Conservation (phyloP, 345 rosid species). For the Acer yangbiense region DNA sequence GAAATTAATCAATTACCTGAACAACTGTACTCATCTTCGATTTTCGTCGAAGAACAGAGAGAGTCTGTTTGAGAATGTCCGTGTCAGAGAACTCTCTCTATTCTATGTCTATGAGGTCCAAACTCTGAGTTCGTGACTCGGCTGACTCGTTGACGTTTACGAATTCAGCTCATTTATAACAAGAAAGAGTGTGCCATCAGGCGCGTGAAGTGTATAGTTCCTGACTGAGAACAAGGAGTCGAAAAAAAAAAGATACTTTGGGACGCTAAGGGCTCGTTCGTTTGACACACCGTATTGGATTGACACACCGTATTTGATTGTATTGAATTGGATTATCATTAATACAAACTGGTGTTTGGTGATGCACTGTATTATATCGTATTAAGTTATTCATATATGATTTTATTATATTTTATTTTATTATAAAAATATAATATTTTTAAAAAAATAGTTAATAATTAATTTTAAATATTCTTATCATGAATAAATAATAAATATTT, state of each 20-base stretch:
- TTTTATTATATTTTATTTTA: too few relatives aligned
- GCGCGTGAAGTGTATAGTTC: conserved; percentile 5
- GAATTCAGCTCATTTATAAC: neutral
- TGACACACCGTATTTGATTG: too few relatives aligned
- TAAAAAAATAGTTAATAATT: too few relatives aligned
- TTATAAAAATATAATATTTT: too few relatives aligned
- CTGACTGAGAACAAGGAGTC: neutral
- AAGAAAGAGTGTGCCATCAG: neutral
- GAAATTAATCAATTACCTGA: conserved; percentile 44
- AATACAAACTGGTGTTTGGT: too few relatives aligned
- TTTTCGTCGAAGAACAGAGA: conserved; percentile 3
- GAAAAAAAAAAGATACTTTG: neutral
- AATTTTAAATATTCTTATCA: too few relatives aligned
- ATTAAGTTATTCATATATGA: too few relatives aligned
- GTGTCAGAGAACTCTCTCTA: conserved; percentile 3
- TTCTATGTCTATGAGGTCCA: neutral
- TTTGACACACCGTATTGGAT: too few relatives aligned
- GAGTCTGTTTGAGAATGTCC: neutral
- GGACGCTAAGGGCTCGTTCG: too few relatives aligned
- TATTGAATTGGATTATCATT: too few relatives aligned
- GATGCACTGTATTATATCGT: too few relatives aligned
- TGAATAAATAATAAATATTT: too few relatives aligned
- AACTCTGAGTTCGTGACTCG: neutral
- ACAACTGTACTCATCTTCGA: conserved; percentile 60
- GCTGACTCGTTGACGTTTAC: neutral